Evolutionary conservation across 305 asterid genomes (phyloP).

Genomic region (Solanum hybrid): DNA sequence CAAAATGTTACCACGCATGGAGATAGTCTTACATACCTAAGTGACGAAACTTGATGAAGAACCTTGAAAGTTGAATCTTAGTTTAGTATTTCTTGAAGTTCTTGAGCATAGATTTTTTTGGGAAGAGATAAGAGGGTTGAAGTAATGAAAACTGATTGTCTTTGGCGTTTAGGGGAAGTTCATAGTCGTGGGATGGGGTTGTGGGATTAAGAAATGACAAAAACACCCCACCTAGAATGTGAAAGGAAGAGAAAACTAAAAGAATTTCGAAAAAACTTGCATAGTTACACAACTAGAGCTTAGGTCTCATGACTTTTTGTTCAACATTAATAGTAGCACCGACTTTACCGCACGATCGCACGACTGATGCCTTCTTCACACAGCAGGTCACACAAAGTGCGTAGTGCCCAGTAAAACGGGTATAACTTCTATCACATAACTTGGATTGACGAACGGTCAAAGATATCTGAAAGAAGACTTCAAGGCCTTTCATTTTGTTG

Average conservation of each 20-base stretch:
- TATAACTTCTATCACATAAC: neutral
- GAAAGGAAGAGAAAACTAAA: neutral
- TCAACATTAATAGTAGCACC: neutral
- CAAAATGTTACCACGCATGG: neutral
- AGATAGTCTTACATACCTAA: neutral
- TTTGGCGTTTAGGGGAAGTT: neutral
- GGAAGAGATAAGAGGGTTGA: neutral
- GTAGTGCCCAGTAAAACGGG: neutral
- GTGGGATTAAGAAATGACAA: neutral
- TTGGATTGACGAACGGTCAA: neutral
- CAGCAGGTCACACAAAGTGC: neutral
- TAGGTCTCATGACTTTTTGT: neutral
- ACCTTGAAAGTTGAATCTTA: neutral
- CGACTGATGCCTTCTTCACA: neutral
- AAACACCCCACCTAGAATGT: neutral
- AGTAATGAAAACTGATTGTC: neutral
- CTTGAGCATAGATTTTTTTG: neutral
- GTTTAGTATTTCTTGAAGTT: neutral
- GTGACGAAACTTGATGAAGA: neutral
- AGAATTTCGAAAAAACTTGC: neutral
- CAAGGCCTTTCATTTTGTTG: neutral
- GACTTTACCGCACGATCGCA: neutral
- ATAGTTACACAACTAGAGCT: neutral
- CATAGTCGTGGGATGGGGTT: neutral
- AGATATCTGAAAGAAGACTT: neutral